A percentile compares a stretch with the other conserved stretches of the same genome.
These are phyloP conservation scores for Candida tallmaniae DNA, from an alignment of 805 yeast species.

Conservation along the genomic window DNA sequence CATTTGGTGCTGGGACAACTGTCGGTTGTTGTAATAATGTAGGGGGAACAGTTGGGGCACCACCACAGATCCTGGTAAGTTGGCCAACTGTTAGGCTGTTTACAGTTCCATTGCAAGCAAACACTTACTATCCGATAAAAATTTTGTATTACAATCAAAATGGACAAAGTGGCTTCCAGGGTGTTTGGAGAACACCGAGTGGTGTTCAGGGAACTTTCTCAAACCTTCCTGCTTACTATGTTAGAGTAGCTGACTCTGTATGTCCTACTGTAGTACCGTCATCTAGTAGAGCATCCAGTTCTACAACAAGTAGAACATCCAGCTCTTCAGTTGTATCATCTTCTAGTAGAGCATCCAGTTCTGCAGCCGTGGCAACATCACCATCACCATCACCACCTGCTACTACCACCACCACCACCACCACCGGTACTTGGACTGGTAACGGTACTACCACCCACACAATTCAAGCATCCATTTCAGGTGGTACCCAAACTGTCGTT, in stretches of 20 bases:
- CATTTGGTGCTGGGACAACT: conserved; percentile 1
- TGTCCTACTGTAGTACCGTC: not conserved
- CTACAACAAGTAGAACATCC: not conserved
- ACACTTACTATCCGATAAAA: not conserved
- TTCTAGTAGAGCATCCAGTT: too few relatives aligned
- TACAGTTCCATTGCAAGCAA: conserved; percentile 1
- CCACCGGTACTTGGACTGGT: not conserved
- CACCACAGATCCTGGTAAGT: not conserved
- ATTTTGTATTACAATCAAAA: not conserved
- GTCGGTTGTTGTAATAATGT: conserved; percentile 2
- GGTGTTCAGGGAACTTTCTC: not conserved
- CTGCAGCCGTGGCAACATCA: not conserved
- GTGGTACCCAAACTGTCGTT: too few relatives aligned
- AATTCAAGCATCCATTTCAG: too few relatives aligned
- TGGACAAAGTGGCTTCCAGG: not conserved
- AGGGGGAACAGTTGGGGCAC: too few relatives aligned
- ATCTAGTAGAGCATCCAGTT: too few relatives aligned
- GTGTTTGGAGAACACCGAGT: not conserved
- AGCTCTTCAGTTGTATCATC: not conserved
- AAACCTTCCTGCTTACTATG: not conserved
- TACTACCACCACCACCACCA: not conserved
- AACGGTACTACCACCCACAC: not conserved
- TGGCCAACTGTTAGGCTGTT: not conserved
- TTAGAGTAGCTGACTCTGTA: not conserved
- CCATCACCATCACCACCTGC: not conserved